phyloP scores from a whole-genome alignment of 345 rosid species.

The Ceriops zippeliana region DNA sequence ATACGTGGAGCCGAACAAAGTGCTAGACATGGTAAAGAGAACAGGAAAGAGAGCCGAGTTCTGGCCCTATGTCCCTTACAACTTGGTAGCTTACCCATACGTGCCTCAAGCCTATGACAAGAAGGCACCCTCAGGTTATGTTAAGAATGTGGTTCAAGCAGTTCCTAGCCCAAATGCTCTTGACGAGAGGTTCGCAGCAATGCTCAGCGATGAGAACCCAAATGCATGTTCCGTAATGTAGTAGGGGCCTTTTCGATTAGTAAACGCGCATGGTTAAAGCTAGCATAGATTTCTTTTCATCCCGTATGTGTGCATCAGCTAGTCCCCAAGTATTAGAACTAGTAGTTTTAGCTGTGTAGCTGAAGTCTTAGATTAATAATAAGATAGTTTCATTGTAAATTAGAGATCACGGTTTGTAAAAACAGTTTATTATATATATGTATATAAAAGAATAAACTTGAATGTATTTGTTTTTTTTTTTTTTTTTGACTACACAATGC shows the following conservation, averaged over 20 bases:
- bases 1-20: constrained; percentile 50
- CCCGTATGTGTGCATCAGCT: too few species aligned
- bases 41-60: constrained; percentile 52
- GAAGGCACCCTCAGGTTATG: constrained; percentile 48
- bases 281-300: too few species aligned
- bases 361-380: too few species aligned
- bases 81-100: constrained; percentile 47
- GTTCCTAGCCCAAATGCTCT: constrained; percentile 28
- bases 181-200: constrained; percentile 28
- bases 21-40: constrained; percentile 32
- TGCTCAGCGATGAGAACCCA: constrained; percentile 50
- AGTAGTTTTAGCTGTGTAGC: too few species aligned
- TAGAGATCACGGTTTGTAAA: too few species aligned
- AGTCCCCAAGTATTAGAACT: too few species aligned
- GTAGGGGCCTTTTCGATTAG: background rate
- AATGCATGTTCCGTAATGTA: constrained; percentile 52
- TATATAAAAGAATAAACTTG: too few species aligned
- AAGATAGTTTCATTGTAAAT: too few species aligned
- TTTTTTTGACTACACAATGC: too few species aligned
- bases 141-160: constrained; percentile 38
- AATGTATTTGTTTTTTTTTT: too few species aligned
- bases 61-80: constrained; percentile 51
- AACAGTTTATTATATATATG: too few species aligned
- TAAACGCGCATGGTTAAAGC: too few species aligned
- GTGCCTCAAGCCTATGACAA: constrained; percentile 46